Percentiles rank a stretch among this genome's conserved stretches.
Conservation (phyloP, 1,284 basidiomycete genomes). For the Neolentinus lepideus region DNA sequence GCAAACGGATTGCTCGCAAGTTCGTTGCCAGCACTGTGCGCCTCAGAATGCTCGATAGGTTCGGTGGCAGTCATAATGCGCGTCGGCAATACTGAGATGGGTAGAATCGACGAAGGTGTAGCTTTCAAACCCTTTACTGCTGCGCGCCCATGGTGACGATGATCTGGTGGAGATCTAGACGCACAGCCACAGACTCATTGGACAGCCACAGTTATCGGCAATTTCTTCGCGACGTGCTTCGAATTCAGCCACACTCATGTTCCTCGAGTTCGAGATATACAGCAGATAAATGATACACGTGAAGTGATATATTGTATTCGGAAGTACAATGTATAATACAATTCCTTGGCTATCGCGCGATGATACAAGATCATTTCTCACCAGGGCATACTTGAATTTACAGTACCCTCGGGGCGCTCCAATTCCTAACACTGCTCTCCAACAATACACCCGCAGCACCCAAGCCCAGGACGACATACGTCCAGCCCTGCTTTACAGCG, state of each 20-base stretch:
- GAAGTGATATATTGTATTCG: no score
- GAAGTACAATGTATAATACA: neutral
- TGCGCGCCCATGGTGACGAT: neutral
- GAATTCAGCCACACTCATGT: neutral
- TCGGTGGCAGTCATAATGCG: neutral
- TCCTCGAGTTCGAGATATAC: neutral
- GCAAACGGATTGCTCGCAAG: neutral
- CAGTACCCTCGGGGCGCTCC: neutral
- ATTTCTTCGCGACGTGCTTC: neutral
- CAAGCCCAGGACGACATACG: neutral
- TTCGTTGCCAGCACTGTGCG: neutral
- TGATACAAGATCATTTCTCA: no score
- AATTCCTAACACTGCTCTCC: neutral
- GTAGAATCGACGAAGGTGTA: no score
- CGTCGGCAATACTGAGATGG: neutral
- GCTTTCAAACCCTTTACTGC: neutral
- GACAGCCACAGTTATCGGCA: neutral
- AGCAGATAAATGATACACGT: no score
- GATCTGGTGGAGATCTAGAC: neutral
- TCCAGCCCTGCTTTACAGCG: neutral
- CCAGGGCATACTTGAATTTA: neutral
- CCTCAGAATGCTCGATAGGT: neutral
- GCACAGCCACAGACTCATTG: neutral
- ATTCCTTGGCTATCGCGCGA: no score
- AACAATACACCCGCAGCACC: neutral